phyloP scores from a whole-genome alignment of 2,329 filamentous ascomycete genomes.

The Alternaria brassicicola region DNA sequence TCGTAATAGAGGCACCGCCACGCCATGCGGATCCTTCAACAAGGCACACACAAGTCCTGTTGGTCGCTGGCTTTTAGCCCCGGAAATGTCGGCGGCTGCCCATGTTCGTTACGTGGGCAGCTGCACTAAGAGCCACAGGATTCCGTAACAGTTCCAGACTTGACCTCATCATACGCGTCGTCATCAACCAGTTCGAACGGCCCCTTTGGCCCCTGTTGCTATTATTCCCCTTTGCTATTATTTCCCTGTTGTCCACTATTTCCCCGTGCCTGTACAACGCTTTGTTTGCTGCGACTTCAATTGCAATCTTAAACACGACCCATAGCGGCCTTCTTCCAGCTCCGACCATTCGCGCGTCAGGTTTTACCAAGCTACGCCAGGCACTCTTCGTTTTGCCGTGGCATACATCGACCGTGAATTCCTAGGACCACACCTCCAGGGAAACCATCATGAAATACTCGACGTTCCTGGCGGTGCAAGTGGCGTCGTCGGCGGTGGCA shows the following conservation, averaged over 20 bases:
- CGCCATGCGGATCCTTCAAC: background rate
- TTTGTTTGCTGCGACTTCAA: background rate
- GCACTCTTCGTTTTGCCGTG: background rate
- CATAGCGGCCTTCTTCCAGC: background rate
- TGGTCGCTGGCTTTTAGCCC: background rate
- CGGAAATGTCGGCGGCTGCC: constrained; percentile 9
- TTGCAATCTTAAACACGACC: constrained; percentile 1
- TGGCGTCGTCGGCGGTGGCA: constrained; percentile 38
- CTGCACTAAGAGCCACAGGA: constrained; percentile 13
- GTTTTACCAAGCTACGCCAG: constrained; percentile 8
- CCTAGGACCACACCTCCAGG: background rate
- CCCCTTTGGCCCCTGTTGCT: constrained; percentile 3
- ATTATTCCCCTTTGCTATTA: constrained; percentile 2
- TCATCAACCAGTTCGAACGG: constrained; percentile 14
- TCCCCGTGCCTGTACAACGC: background rate
- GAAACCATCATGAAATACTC: constrained; percentile 39
- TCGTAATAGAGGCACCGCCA: constrained; percentile 17
- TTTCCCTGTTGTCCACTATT: constrained; percentile 3
- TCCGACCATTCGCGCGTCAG: constrained; percentile 25
- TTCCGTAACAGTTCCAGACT: constrained; percentile 13
- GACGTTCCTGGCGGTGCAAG: constrained; percentile 34
- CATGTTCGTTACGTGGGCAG: constrained; percentile 13
- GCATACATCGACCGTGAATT: constrained; percentile 16
- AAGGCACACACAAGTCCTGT: constrained; percentile 2
- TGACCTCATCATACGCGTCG: constrained; percentile 24